These are phyloP conservation scores for Ilex aquifolium DNA, from an alignment of 257 asterid species.

Conservation along the genomic window DNA sequence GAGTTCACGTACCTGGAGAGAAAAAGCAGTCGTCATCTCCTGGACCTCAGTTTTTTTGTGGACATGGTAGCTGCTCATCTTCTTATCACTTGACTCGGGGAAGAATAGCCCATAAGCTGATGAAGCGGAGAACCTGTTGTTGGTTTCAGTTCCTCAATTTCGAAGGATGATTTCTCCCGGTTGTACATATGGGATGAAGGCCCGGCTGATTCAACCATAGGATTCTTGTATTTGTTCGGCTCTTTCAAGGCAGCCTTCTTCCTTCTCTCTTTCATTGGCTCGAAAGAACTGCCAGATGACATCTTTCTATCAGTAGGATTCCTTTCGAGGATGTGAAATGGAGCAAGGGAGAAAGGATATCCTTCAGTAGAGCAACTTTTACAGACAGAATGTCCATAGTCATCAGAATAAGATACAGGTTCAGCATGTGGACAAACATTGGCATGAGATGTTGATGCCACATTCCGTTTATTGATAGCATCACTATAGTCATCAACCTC, in stretches of 20 bases:
- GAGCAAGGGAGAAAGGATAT: constrained; percentile 20
- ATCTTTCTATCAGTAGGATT: constrained; percentile 23
- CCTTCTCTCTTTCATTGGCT: constrained; percentile 34
- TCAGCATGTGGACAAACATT: constrained; percentile 26
- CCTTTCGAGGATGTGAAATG: constrained; percentile 16
- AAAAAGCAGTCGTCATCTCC: no score
- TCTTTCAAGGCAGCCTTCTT: constrained; percentile 37
- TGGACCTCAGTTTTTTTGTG: no score
- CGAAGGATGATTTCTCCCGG: constrained; percentile 34
- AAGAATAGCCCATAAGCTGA: constrained; percentile 79
- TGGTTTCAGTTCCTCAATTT: constrained; percentile 40
- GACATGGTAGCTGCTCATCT: not conserved
- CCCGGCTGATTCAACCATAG: constrained; percentile 27
- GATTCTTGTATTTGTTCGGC: constrained; percentile 2
- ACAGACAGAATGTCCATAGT: constrained; percentile 42
- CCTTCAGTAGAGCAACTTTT: constrained; percentile 52
- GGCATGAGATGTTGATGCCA: constrained; percentile 12
- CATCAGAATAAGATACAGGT: constrained; percentile 55
- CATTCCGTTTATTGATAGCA: constrained; percentile 4
- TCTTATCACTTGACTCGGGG: constrained; percentile 52
- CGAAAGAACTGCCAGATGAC: constrained; percentile 23
- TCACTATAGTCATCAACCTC: constrained; percentile 31
- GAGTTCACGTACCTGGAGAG: no score
- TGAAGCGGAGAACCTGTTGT: constrained; percentile 58
- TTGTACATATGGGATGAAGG: constrained; percentile 27